Evolutionary conservation across 1,284 basidiomycete species (phyloP).

Genomic region (Pyrrhoderma noxium): DNA sequence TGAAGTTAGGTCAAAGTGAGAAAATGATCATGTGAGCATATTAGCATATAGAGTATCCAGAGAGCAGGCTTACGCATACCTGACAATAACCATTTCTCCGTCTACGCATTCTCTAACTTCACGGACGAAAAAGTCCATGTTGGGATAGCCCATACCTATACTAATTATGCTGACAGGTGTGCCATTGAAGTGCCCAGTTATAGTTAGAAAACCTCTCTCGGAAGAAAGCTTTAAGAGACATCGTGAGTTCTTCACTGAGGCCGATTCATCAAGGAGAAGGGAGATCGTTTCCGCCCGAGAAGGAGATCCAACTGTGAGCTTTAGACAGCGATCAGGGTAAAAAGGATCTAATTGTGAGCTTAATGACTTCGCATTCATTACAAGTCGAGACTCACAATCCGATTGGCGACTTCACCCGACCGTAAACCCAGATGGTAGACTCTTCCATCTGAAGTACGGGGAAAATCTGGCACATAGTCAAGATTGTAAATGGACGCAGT

Average conservation of each 20-base stretch:
- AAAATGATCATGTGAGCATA: background rate
- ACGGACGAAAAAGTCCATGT: slow-evolving; percentile 81
- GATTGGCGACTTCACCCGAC: slow-evolving; percentile 73
- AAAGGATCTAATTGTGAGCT: background rate
- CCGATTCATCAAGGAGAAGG: slow-evolving; percentile 44
- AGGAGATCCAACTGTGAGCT: slow-evolving; percentile 74
- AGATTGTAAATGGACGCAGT: too few relatives aligned
- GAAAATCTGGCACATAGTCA: slow-evolving; percentile 61
- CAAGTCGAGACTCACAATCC: slow-evolving; percentile 46
- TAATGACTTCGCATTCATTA: slow-evolving; percentile 14
- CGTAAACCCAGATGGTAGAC: slow-evolving; percentile 75
- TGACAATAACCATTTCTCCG: slow-evolving; percentile 73
- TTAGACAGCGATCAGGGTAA: slow-evolving; percentile 2
- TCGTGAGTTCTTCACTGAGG: slow-evolving; percentile 24
- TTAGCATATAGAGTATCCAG: too few relatives aligned
- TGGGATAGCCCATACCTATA: slow-evolving; percentile 79
- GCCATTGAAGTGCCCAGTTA: slow-evolving; percentile 69
- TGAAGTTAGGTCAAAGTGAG: background rate
- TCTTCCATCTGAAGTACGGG: slow-evolving; percentile 58
- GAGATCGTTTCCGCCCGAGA: slow-evolving; percentile 61
- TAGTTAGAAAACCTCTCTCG: slow-evolving; percentile 73
- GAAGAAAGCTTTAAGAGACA: slow-evolving; percentile 54
- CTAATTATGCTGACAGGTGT: slow-evolving; percentile 68
- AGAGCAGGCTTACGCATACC: slow-evolving; percentile 34
- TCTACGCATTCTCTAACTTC: slow-evolving; percentile 71